A percentile compares a stretch with the other conserved stretches of the same genome.
Evolutionary conservation across 2,329 filamentous ascomycete genomes (phyloP).

Genomic region (Cadophora gregata): DNA sequence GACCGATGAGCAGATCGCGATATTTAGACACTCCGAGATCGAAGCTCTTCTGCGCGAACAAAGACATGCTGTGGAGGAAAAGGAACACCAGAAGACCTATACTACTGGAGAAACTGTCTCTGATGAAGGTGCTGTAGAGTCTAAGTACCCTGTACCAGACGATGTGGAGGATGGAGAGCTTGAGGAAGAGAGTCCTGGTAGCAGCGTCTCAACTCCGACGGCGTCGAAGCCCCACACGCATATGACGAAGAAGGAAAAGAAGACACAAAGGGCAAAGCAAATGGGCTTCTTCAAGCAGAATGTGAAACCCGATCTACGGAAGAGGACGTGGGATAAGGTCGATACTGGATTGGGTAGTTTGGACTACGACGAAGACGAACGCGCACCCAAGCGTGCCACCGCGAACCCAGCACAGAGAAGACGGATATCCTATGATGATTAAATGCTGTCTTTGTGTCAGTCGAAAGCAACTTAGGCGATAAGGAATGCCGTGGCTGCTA

Average conservation of each 20-base stretch:
- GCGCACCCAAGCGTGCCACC: slow-evolving; percentile 31
- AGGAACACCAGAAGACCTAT: slow-evolving; percentile 3
- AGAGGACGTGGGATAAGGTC: slow-evolving; percentile 71
- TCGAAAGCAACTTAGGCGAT: not conserved
- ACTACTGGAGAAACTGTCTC: not conserved
- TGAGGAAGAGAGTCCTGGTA: slow-evolving; percentile 27
- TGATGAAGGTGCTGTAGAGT: not conserved
- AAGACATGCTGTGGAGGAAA: slow-evolving; percentile 41
- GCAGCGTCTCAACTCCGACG: slow-evolving; percentile 23
- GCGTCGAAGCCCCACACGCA: slow-evolving; percentile 17
- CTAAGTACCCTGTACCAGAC: slow-evolving; percentile 3
- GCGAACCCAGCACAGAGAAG: slow-evolving; percentile 49
- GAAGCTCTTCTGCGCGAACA: slow-evolving; percentile 68
- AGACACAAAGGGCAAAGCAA: slow-evolving; percentile 36
- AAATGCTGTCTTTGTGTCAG: slow-evolving; percentile 28
- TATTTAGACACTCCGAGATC: slow-evolving; percentile 89
- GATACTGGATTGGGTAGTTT: slow-evolving; percentile 64
- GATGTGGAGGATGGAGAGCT: slow-evolving; percentile 33
- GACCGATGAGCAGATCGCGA: slow-evolving; percentile 88
- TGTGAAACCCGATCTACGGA: slow-evolving; percentile 65
- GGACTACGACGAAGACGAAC: slow-evolving; percentile 60
- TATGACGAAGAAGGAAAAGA: slow-evolving; percentile 34
- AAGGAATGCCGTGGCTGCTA: not conserved
- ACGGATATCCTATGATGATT: slow-evolving; percentile 56
- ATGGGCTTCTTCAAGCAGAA: slow-evolving; percentile 47